Percentiles rank a stretch among this genome's conserved stretches.
These are phyloP conservation scores for Brettanomyces nanus DNA, from an alignment of 805 yeast species.

Conservation along the genomic window DNA sequence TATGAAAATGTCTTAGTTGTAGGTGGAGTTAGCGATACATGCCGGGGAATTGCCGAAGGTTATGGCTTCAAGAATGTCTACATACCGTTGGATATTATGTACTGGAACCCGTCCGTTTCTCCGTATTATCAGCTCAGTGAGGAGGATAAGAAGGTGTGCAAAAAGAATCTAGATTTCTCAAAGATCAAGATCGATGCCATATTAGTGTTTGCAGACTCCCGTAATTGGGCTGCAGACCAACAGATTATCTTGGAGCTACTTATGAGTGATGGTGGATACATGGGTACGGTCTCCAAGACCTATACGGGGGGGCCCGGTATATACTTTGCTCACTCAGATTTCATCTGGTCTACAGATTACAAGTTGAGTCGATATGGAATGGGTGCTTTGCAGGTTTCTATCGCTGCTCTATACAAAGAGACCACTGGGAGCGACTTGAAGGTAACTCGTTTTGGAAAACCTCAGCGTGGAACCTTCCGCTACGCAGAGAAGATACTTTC, in stretches of 20 bases:
- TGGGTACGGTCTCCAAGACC: conserved; percentile 73
- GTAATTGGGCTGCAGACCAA: conserved; percentile 91
- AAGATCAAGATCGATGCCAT: conserved; percentile 69
- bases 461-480: conserved; percentile 78
- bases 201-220: conserved; percentile 82
- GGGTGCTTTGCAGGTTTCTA: conserved; percentile 89
- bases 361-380: conserved; percentile 79
- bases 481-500: conserved; percentile 73
- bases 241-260: conserved; percentile 80
- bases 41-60: conserved; percentile 72
- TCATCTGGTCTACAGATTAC: conserved; percentile 89
- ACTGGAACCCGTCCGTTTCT: conserved; percentile 80
- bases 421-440: conserved; percentile 76
- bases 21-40: conserved; percentile 82
- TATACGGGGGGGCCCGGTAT: conserved; percentile 74
- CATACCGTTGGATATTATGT: conserved; percentile 74
- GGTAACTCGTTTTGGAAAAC: conserved; percentile 83
- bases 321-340: conserved; percentile 86
- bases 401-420: conserved; percentile 77
- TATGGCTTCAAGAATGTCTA: conserved; percentile 81
- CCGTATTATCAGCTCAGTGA: conserved; percentile 76
- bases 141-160: conserved; percentile 52
- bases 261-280: conserved; percentile 66
- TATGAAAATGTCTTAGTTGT: conserved; percentile 74
- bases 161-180: conserved; percentile 54